A percentile compares a stretch with the other conserved stretches of the same genome.
phyloP scores from a whole-genome alignment of 108 stramenopile genomes.

The Conticribra weissflogii region DNA sequence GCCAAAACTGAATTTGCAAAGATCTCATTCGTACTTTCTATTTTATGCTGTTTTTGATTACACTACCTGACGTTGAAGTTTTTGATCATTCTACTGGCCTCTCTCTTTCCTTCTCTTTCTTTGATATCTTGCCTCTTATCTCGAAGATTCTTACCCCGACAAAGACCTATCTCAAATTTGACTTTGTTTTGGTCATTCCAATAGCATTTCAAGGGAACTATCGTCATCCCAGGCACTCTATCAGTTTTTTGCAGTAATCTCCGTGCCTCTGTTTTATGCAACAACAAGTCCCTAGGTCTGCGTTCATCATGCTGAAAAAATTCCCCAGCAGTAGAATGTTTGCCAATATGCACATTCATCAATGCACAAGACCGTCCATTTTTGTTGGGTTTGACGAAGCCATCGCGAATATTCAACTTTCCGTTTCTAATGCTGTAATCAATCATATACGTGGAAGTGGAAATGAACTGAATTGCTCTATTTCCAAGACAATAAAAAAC shows the following conservation, averaged over 20 bases:
- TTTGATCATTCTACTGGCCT: slow-evolving; percentile 76
- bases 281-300: slow-evolving; percentile 57
- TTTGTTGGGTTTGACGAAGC: slow-evolving; percentile 63
- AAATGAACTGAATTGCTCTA: too few species aligned
- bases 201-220: slow-evolving; percentile 75
- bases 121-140: slow-evolving; percentile 87
- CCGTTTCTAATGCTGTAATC: slow-evolving; percentile 67
- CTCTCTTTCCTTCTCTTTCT: slow-evolving; percentile 75
- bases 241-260: slow-evolving; percentile 41
- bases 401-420: slow-evolving; percentile 87
- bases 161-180: slow-evolving; percentile 84
- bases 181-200: slow-evolving; percentile 84
- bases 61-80: slow-evolving; percentile 53
- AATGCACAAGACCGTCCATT: slow-evolving; percentile 64
- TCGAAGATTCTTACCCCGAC: slow-evolving; percentile 81
- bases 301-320: slow-evolving; percentile 87
- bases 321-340: slow-evolving; percentile 68
- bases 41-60: background rate
- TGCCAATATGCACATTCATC: slow-evolving; percentile 84
- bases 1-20: background rate
- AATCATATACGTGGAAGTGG: background rate
- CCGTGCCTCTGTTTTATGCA: slow-evolving; percentile 66
- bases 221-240: slow-evolving; percentile 47
- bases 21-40: background rate
- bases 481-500: too few species aligned